Evolutionary conservation across 768 basidiomycete species (phyloP), one percentile per base, ranked within the genome.

Genomic region (Rhodotorula paludigena): DNA sequence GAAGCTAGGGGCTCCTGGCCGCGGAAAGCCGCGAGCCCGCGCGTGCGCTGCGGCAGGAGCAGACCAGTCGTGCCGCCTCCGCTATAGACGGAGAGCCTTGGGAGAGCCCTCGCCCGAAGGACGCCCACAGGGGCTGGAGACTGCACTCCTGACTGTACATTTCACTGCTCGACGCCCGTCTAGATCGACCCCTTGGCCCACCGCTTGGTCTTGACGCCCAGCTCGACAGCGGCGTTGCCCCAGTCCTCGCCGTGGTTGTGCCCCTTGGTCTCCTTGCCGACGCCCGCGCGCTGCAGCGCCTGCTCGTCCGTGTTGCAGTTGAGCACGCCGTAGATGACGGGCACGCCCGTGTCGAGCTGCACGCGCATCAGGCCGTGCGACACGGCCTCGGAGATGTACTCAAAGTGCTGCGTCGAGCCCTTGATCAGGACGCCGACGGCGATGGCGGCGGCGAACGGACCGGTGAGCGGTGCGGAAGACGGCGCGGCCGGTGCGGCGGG

Each of bases 211-310:
- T 76, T 76, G 57, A 66, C 66, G 25, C 68, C 73, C 33, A 74
- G 32, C 66, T 99, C 94, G 11, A 98, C 92, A 6, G 94, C 94
- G 6, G 93, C 93, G 45, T 87, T 77, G n/a, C 89, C 94, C 93
- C 93, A 99, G 74, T 97, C 94, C 78, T 92, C 90, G 25, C 94
- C 94, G 76, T 99, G 94, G 79, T 98, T 98, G 76, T 98, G 96
- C 5, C 91, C 91, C 76, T 87, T 87, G 66, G 82, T 80, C 59
- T 77, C 81, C 63, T 81, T 80, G 28, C 88, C 90, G 8, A 99
- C 78, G 8, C 96, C 96, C n/a, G 96, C 90, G 66, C 96, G 81
- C 75, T 93, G 89, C 74, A 97, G 78, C 32, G 96, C 96, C 80
- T 99, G 96, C 72, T 93, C 89, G 62, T 98, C 96, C 51, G 82